These are phyloP conservation scores for Emmonsiellopsis sp. DNA, from an alignment of 2,329 filamentous ascomycete species.

Conservation along the genomic window DNA sequence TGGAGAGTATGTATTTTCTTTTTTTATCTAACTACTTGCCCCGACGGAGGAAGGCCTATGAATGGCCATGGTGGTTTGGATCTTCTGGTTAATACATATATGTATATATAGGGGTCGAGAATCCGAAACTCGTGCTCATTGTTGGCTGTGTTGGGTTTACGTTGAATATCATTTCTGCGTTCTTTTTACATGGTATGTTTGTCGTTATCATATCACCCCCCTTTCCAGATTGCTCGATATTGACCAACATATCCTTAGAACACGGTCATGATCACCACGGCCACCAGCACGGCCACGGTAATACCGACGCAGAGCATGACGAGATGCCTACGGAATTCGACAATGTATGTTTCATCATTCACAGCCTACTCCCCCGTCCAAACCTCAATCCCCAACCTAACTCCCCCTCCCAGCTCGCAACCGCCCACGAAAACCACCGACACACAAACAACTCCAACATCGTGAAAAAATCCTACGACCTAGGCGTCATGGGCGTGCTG, in stretches of 20 bases:
- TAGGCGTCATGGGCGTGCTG: slow-evolving; percentile 59
- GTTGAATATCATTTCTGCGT: slow-evolving; percentile 58
- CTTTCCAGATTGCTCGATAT: neutral
- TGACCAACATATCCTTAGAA: neutral
- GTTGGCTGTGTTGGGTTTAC: slow-evolving; percentile 58
- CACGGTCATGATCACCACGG: slow-evolving; percentile 20
- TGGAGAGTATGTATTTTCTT: slow-evolving; percentile 38
- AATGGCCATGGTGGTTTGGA: neutral
- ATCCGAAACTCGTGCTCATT: slow-evolving; percentile 59
- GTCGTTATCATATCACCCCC: neutral
- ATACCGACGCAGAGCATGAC: neutral
- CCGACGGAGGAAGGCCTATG: too few relatives aligned
- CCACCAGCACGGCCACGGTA: slow-evolving; percentile 15
- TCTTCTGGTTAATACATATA: neutral
- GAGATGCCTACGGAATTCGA: neutral
- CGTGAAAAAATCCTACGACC: slow-evolving; percentile 37
- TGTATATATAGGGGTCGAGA: slow-evolving; percentile 45
- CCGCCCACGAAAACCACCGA: slow-evolving; percentile 3
- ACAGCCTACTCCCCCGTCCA: neutral
- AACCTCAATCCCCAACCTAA: neutral
- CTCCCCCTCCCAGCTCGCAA: neutral
- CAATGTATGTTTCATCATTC: neutral
- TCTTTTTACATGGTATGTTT: slow-evolving; percentile 53
- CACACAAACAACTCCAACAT: slow-evolving; percentile 28
- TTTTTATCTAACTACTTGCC: neutral